phyloP scores from a whole-genome alignment of 495 filamentous ascomycete genomes.

The Aspergillus sclerotiicarbonarius region DNA sequence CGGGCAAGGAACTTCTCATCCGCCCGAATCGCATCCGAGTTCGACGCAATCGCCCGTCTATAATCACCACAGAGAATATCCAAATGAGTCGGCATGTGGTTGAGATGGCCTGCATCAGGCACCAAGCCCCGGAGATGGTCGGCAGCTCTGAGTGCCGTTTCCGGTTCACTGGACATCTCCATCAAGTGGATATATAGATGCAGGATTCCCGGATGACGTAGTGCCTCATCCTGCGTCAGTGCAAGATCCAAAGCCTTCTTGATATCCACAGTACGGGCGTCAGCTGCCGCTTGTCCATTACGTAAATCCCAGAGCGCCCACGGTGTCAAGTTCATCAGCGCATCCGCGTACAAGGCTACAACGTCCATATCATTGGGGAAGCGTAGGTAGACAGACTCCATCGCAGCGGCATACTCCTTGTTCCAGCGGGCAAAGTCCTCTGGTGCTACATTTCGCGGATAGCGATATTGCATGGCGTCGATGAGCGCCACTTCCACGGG shows the following conservation, averaged over 20 bases:
- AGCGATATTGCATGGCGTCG: background rate
- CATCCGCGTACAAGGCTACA: constrained; percentile 59
- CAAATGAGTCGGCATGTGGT: constrained; percentile 71
- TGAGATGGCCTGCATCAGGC: constrained; percentile 67
- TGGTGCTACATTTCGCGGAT: background rate
- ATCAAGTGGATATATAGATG: constrained; percentile 73
- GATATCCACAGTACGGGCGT: constrained; percentile 56
- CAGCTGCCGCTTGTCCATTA: constrained; percentile 53
- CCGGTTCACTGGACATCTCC: constrained; percentile 67
- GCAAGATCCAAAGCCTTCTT: constrained; percentile 54
- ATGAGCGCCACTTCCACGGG: constrained; percentile 4
- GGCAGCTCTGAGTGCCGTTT: constrained; percentile 53
- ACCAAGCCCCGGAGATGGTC: constrained; percentile 60
- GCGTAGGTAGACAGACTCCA: constrained; percentile 52
- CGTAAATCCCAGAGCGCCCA: constrained; percentile 65
- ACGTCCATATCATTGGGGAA: constrained; percentile 61
- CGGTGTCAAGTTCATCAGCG: constrained; percentile 67
- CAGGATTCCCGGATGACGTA: constrained; percentile 58
- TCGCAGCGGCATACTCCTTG: constrained; percentile 56
- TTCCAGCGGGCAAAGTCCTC: constrained; percentile 53
- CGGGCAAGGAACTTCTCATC: constrained; percentile 58
- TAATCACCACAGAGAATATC: constrained; percentile 69
- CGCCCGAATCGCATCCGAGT: constrained; percentile 59
- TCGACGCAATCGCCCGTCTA: constrained; percentile 56
- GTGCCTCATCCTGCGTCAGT: constrained; percentile 40